Conservation (phyloP, 495 filamentous ascomycete genomes). For the Penicillium cataractarum region DNA sequence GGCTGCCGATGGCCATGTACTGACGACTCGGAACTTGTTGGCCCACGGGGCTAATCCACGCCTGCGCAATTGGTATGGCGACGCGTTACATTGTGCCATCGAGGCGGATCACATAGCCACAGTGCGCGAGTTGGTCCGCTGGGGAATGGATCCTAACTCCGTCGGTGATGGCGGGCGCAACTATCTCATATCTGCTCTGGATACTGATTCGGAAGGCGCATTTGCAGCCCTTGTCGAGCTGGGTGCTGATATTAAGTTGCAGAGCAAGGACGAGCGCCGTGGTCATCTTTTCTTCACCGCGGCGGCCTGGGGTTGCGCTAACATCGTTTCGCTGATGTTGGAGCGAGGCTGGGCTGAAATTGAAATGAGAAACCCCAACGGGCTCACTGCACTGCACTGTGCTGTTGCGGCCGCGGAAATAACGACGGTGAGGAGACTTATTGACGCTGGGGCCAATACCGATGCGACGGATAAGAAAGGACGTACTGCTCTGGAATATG, state of each 20-base stretch:
- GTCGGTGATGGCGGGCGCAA: background rate
- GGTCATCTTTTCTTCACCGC: background rate
- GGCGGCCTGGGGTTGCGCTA: background rate
- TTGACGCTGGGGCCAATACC: background rate
- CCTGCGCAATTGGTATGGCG: background rate
- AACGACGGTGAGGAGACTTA: background rate
- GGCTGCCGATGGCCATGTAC: background rate
- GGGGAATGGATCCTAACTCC: constrained; percentile 2
- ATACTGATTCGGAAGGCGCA: background rate
- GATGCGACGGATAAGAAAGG: background rate
- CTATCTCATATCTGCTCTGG: background rate
- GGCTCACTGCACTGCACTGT: constrained; percentile 1
- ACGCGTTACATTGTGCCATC: background rate
- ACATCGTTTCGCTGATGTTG: background rate
- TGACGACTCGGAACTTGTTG: background rate
- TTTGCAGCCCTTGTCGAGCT: constrained; percentile 1
- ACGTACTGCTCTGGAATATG: constrained; percentile 1
- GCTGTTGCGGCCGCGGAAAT: background rate
- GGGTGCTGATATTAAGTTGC: background rate
- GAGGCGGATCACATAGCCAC: background rate
- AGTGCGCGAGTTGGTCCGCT: background rate
- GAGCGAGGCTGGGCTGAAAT: background rate
- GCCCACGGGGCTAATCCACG: background rate
- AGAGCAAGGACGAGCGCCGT: background rate
- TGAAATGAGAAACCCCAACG: background rate